Percentiles rank a stretch among this genome's conserved stretches.
Conservation (phyloP, 176 grass and related monocot genomes). For the Guadua angustifolia region DNA sequence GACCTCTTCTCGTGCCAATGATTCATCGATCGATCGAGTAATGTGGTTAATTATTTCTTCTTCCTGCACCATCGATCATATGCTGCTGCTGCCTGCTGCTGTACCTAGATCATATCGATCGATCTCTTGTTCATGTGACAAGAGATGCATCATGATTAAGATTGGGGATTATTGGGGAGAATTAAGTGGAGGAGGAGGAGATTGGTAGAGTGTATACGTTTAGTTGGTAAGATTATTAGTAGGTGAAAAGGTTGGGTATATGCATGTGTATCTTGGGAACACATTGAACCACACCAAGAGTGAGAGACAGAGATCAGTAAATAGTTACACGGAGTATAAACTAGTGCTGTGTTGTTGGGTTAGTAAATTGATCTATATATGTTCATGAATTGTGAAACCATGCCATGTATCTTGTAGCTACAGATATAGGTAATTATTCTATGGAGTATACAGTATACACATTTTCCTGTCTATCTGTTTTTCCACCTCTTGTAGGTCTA, state of each 20-base stretch:
- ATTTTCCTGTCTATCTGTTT: background rate
- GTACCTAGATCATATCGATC: constrained; percentile 21
- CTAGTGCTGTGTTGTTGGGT: constrained; percentile 41
- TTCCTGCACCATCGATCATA: constrained; percentile 42
- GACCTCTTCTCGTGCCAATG: constrained; percentile 65
- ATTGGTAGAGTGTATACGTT: constrained; percentile 32
- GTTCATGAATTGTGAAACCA: constrained; percentile 37
- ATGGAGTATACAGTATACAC: background rate
- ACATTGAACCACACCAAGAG: constrained; percentile 20
- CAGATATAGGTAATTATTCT: constrained; percentile 40
- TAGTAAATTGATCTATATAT: constrained; percentile 24
- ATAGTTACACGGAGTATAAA: constrained; percentile 39
- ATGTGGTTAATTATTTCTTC: constrained; percentile 50
- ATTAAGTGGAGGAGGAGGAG: constrained; percentile 14
- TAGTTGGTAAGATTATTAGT: constrained; percentile 49
- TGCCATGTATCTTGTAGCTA: constrained; percentile 39
- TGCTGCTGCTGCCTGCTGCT: background rate
- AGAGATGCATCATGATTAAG: constrained; percentile 21
- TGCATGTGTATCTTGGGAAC: constrained; percentile 46
- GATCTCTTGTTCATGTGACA: constrained; percentile 39
- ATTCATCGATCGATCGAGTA: constrained; percentile 50
- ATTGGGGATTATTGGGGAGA: constrained; percentile 30
- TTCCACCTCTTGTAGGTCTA: constrained; percentile 19
- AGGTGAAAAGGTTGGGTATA: constrained; percentile 41
- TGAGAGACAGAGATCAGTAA: constrained; percentile 12